These are phyloP conservation scores for Oehlia diaphana DNA, from an alignment of 192 early-diverging fungal species.

Conservation along the genomic window DNA sequence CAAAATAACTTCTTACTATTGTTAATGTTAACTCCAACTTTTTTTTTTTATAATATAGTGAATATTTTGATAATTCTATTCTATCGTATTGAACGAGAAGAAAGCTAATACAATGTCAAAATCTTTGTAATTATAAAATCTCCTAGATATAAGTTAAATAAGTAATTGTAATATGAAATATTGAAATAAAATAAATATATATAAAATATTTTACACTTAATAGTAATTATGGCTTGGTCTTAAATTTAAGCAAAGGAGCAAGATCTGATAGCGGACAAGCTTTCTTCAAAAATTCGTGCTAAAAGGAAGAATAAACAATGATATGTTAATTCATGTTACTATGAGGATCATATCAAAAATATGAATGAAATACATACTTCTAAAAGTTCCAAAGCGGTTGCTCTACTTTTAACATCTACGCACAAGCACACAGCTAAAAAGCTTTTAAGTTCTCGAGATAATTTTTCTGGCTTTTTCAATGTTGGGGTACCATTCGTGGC, in stretches of 20 bases:
- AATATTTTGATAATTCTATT: neutral
- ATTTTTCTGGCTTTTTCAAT: slow-evolving; percentile 74
- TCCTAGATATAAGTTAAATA: no score
- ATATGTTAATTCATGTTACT: neutral
- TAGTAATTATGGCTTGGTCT: slow-evolving; percentile 24
- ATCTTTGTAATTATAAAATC: no score
- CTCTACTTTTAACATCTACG: slow-evolving; percentile 70
- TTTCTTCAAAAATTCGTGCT: slow-evolving; percentile 75
- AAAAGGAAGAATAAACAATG: slow-evolving; percentile 8
- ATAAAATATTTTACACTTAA: neutral
- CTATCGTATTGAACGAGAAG: neutral
- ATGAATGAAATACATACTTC: slow-evolving; percentile 37
- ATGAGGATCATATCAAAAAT: neutral
- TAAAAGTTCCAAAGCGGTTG: slow-evolving; percentile 71
- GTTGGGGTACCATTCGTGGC: slow-evolving; percentile 87
- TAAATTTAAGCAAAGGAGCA: slow-evolving; percentile 64
- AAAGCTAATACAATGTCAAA: no score
- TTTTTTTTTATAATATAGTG: neutral
- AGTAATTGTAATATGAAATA: no score
- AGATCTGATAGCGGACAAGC: slow-evolving; percentile 62
- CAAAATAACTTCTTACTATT: neutral
- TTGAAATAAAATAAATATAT: neutral
- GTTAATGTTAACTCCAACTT: neutral
- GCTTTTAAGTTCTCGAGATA: slow-evolving; percentile 73
- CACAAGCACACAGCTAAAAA: slow-evolving; percentile 74